Conservation (phyloP, 2,329 filamentous ascomycete species). For the Sporothrix mexicana region DNA sequence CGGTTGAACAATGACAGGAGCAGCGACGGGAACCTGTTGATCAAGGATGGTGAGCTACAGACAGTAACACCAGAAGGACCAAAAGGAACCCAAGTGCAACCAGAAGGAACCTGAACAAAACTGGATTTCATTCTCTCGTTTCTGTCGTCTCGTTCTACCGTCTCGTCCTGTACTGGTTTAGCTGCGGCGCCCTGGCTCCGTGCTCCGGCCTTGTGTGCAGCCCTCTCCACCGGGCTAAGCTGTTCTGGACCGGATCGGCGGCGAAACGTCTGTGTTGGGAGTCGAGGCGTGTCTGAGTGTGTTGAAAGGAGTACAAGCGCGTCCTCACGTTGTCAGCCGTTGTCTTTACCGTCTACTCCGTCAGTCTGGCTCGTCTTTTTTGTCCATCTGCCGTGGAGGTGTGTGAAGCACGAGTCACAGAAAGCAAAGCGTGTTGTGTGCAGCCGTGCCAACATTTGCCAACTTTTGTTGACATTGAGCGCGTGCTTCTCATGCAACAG, state of each 20-base stretch:
- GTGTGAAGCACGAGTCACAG: not conserved
- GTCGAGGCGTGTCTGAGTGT: not conserved
- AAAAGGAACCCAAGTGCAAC: not conserved
- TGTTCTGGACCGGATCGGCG: conserved; percentile 30
- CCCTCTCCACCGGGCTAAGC: not conserved
- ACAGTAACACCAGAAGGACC: not conserved
- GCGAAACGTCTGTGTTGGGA: no score
- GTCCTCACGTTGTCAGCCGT: not conserved
- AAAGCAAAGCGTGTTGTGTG: not conserved
- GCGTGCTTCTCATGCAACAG: no score
- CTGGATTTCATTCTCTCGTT: no score
- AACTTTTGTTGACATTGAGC: conserved; percentile 25
- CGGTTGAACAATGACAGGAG: not conserved
- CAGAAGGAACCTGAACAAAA: no score
- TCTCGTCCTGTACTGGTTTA: not conserved
- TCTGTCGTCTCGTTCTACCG: no score
- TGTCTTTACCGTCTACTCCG: not conserved
- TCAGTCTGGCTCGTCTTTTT: not conserved
- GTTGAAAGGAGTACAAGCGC: not conserved
- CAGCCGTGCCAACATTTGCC: conserved; percentile 34
- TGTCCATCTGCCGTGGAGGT: not conserved
- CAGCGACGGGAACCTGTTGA: no score
- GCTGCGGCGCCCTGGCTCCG: conserved; percentile 13
- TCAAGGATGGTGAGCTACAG: no score
- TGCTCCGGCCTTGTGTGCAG: conserved; percentile 6